Percentiles rank a stretch among this genome's conserved stretches.
phyloP scores from a whole-genome alignment of 306 rosid genomes.

The Senna tora region DNA sequence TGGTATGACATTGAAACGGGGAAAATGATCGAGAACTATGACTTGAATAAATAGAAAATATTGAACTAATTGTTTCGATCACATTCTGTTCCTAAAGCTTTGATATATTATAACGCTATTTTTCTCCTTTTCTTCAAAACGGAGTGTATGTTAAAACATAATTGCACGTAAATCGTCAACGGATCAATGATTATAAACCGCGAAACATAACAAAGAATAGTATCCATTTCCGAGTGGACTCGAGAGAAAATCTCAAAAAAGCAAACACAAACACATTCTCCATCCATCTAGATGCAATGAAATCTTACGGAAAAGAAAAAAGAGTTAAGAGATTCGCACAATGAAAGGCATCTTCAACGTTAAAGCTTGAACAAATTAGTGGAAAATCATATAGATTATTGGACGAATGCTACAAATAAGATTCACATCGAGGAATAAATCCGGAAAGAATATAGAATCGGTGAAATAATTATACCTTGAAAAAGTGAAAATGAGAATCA shows the following conservation, averaged over 20 bases:
- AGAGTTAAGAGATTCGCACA: neutral
- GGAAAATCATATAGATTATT: neutral
- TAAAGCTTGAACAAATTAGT: neutral
- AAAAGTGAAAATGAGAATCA: constrained; percentile 7
- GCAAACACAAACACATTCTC: neutral
- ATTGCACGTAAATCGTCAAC: neutral
- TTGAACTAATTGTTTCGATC: neutral
- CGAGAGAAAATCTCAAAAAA: neutral
- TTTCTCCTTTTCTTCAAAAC: constrained; percentile 2
- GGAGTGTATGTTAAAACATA: neutral
- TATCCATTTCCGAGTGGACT: neutral
- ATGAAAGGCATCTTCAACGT: neutral
- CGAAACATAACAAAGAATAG: neutral
- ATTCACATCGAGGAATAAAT: neutral
- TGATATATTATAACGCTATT: neutral
- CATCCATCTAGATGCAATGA: neutral
- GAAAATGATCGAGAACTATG: neutral
- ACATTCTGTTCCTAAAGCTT: neutral
- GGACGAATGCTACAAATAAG: neutral
- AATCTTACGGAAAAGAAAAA: neutral
- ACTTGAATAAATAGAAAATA: neutral
- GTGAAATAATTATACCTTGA: constrained; percentile 13
- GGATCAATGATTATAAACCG: neutral
- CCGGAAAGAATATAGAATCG: neutral
- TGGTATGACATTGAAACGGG: neutral